phyloP scores from a whole-genome alignment of 345 rosid genomes.

The Theobroma cacao region DNA sequence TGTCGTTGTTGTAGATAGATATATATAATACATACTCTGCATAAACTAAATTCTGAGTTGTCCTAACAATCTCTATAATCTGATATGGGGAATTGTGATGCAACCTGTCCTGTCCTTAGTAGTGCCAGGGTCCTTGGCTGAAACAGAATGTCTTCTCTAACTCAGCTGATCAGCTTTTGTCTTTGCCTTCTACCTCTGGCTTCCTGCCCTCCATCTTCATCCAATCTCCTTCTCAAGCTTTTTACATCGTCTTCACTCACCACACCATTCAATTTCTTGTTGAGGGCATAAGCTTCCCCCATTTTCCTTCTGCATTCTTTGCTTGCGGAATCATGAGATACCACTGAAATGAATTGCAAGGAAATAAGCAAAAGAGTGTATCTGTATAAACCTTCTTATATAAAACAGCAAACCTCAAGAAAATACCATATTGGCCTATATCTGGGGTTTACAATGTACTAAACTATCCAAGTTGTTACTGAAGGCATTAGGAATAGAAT shows the following conservation, averaged over 20 bases:
- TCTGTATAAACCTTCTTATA: neutral
- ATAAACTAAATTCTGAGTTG: no score
- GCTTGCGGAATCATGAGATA: slow-evolving; percentile 79
- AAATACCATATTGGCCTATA: neutral
- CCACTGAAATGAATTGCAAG: slow-evolving; percentile 49
- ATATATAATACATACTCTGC: no score
- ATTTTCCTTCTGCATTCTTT: slow-evolving; percentile 77
- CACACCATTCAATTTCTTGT: slow-evolving; percentile 48
- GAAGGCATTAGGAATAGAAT: neutral
- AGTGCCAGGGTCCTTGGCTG: neutral
- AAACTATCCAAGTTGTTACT: neutral
- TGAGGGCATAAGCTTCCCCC: slow-evolving; percentile 78
- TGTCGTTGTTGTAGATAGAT: no score
- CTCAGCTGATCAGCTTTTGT: slow-evolving; percentile 22
- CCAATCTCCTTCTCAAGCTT: slow-evolving; percentile 54
- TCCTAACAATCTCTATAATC: neutral
- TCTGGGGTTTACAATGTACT: neutral
- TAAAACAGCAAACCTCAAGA: neutral
- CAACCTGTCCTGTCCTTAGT: neutral
- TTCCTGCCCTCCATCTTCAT: slow-evolving; percentile 40
- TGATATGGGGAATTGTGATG: neutral
- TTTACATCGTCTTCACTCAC: slow-evolving; percentile 57
- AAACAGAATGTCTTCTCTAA: neutral
- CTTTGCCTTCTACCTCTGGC: slow-evolving; percentile 37
- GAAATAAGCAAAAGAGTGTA: neutral